These are phyloP conservation scores for Withania somnifera DNA, from an alignment of 305 asterid genomes.

Conservation along the genomic window DNA sequence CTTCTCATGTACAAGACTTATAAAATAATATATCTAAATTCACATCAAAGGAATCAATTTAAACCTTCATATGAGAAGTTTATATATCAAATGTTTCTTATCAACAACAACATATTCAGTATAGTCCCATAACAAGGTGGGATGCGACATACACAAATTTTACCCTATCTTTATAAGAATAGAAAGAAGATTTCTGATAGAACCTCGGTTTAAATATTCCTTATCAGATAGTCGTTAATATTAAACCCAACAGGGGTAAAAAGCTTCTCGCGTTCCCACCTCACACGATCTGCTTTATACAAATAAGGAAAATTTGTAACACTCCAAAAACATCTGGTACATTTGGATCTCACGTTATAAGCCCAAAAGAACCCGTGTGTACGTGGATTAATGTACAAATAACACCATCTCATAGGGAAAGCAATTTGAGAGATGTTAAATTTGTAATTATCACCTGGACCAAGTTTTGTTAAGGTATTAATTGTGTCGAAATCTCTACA, in stretches of 20 bases:
- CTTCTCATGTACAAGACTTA: neutral
- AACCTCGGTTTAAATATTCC: neutral
- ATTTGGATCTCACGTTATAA: constrained; percentile 48
- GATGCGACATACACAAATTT: neutral
- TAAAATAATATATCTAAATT: neutral
- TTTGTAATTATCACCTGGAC: constrained; percentile 21
- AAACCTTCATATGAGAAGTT: too few species aligned
- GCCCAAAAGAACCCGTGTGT: constrained; percentile 65
- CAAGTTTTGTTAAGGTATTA: constrained; percentile 21
- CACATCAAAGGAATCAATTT: neutral
- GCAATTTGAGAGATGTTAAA: constrained; percentile 40
- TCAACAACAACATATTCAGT: neutral
- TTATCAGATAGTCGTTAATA: constrained; percentile 1
- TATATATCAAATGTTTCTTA: too few species aligned
- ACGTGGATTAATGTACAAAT: constrained; percentile 27
- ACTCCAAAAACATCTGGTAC: constrained; percentile 78
- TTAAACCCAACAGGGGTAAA: constrained; percentile 34
- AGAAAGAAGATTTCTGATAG: neutral
- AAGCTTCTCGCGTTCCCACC: constrained; percentile 71
- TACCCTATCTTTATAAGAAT: neutral
- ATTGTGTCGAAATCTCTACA: constrained; percentile 38
- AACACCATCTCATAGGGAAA: constrained; percentile 80
- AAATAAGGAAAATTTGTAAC: constrained; percentile 32
- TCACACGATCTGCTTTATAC: constrained; percentile 43
- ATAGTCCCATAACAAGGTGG: neutral